These are phyloP conservation scores for Pythium utonaiense DNA, from an alignment of 352 stramenopile genomes.

Conservation along the genomic window DNA sequence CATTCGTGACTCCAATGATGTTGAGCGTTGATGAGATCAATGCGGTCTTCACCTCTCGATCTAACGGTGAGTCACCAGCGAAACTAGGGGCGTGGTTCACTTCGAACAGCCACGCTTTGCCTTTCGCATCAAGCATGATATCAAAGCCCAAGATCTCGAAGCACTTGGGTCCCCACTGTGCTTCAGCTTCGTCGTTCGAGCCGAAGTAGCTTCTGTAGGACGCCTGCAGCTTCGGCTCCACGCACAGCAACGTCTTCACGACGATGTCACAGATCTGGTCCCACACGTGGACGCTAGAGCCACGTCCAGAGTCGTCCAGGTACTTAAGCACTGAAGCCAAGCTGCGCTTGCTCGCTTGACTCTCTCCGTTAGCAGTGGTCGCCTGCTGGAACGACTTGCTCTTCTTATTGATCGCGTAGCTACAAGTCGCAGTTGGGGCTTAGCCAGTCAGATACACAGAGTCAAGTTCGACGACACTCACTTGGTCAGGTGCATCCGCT, in stretches of 20 bases:
- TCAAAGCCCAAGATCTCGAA: conserved; percentile 52
- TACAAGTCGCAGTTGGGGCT: neutral
- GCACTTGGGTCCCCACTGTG: conserved; percentile 32
- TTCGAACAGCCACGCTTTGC: conserved; percentile 43
- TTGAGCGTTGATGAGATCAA: conserved; percentile 33
- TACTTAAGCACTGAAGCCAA: conserved; percentile 31
- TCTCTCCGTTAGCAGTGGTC: conserved; percentile 14
- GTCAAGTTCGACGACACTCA: conserved; percentile 1
- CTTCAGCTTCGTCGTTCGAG: conserved; percentile 16
- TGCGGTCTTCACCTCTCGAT: conserved; percentile 35
- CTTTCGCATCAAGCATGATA: conserved; percentile 36
- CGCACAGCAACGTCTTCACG: conserved; percentile 40
- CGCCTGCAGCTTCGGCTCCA: conserved; percentile 36
- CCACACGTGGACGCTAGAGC: conserved; percentile 30
- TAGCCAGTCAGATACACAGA: neutral
- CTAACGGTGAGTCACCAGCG: conserved; percentile 35
- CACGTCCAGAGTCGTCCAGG: conserved; percentile 21
- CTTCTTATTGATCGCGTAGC: conserved; percentile 48
- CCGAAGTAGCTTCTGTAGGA: conserved; percentile 45
- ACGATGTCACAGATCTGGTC: conserved; percentile 38
- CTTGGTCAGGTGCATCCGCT: conserved; percentile 51
- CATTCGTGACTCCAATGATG: conserved; percentile 37
- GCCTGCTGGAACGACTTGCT: conserved; percentile 36
- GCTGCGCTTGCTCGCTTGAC: conserved; percentile 36
- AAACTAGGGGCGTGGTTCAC: conserved; percentile 51